Percentiles rank a stretch among this genome's conserved stretches.
These are phyloP conservation scores for Rutidosis leptorrhynchoides DNA, from an alignment of 129 eudicot species.

Conservation along the genomic window DNA sequence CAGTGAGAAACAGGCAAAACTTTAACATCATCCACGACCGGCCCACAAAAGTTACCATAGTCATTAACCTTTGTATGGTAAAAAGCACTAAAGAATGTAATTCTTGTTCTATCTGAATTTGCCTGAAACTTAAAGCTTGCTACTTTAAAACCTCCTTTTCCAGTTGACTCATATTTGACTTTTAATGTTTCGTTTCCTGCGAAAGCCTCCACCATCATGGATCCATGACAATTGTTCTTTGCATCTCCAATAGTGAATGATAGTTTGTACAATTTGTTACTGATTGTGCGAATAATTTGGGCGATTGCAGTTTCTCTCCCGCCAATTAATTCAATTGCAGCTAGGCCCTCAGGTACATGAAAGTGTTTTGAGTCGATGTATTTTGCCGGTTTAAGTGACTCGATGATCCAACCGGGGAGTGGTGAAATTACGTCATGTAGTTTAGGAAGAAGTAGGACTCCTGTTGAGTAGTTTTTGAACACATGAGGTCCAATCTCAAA, in stretches of 20 bases:
- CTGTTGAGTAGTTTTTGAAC: conserved; percentile 68
- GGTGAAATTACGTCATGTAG: conserved; percentile 47
- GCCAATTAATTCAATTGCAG: conserved; percentile 62
- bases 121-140: conserved; percentile 50
- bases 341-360: conserved; percentile 55
- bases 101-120: conserved; percentile 42
- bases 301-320: conserved; percentile 74
- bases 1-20: conserved; percentile 37
- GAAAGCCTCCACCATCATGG: conserved; percentile 68
- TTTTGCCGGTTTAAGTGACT: conserved; percentile 58
- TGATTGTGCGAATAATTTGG: conserved; percentile 54
- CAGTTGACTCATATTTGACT: conserved; percentile 35
- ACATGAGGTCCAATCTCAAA: conserved; percentile 73
- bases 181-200: conserved; percentile 43
- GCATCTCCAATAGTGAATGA: conserved; percentile 69
- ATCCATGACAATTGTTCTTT: conserved; percentile 58
- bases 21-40: conserved; percentile 65
- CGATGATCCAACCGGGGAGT: conserved; percentile 66
- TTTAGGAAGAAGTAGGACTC: conserved; percentile 64
- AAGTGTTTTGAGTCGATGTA: conserved; percentile 73
- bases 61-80: conserved; percentile 59
- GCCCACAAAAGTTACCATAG: conserved; percentile 65
- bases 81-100: conserved; percentile 56
- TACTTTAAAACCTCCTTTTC: conserved; percentile 48
- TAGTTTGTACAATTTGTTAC: conserved; percentile 41